Evolutionary conservation across 2,329 filamentous ascomycete genomes (phyloP).

Genomic region (Byssothecium circinans): DNA sequence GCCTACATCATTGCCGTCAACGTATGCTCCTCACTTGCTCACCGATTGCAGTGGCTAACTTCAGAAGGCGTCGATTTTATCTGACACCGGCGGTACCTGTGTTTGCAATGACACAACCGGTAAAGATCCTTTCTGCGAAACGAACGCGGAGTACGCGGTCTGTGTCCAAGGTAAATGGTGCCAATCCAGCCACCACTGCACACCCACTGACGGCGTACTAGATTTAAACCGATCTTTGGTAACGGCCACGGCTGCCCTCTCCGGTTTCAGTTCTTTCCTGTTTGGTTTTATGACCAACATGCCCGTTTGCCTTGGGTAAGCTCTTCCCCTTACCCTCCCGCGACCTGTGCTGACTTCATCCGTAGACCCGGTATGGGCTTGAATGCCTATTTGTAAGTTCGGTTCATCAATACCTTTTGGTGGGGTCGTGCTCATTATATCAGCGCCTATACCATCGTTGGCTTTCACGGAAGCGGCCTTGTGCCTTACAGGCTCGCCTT

Average conservation of each 20-base stretch:
- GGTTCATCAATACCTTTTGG: background rate
- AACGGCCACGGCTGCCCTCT: conserved; percentile 81
- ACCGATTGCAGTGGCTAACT: conserved; percentile 11
- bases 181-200: background rate
- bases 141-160: conserved; percentile 61
- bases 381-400: conserved; percentile 72
- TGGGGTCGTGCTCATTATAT: background rate
- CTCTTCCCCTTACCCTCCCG: background rate
- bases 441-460: conserved; percentile 73
- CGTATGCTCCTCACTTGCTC: conserved; percentile 11
- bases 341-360: conserved; percentile 7
- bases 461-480: conserved; percentile 70
- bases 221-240: conserved; percentile 74
- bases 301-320: conserved; percentile 45
- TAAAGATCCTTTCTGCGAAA: conserved; percentile 55
- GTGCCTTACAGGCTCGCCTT: conserved; percentile 76
- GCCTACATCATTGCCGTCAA: conserved; percentile 38
- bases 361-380: conserved; percentile 51
- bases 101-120: conserved; percentile 58
- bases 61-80: conserved; percentile 39
- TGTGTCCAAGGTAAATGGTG: conserved; percentile 50
- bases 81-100: conserved; percentile 72
- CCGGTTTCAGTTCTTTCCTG: conserved; percentile 73
- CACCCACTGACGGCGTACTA: conserved; percentile 11
- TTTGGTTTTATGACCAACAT: conserved; percentile 84